Base-by-base conservation (phyloP, 495 filamentous ascomycete genomes). In the Neurospora discreta region DNA sequence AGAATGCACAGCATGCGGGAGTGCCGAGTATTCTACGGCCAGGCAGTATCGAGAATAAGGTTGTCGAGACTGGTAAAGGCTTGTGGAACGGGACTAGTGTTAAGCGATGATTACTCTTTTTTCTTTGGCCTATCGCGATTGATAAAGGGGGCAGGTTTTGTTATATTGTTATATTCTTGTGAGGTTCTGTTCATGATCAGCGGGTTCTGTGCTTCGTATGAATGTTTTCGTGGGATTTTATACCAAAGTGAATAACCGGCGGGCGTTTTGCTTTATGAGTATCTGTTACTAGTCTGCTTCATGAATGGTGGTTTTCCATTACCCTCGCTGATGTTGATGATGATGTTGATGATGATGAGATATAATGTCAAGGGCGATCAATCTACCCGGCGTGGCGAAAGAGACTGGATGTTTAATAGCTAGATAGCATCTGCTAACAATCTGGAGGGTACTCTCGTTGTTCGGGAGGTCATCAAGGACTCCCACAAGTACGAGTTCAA, bases 61-160 rank as follows among this genome's bases (percentile, higher is more conserved):
- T 80, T 6, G 72, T 80, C 13, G 78, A 80, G 73, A 79, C 77
- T 43, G 79, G 77, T 65, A 80, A 78, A 43, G 78, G 78, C 58
- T 15, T 80, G 52, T 80, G 78, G 78, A 78, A 39, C 18, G 78
- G 77, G 20, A 65, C 65, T n/a, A 72, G 65, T 69, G 73, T 71
- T 44, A 72, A 77, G 69, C 72, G 74, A 71, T 77, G 72, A 75
- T 69, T 3, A 15, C 11, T 26, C n/a, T n/a, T n/a, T n/a, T n/a
- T 52, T 23, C 23, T 15, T 15, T 1, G 18, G n/a, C 13, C 9
- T 26, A 11, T 1, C 8, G 18, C 18, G 7, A 18, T n/a, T n/a
- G 18, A n/a, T n/a, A 44, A 23, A 23, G 44, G 20, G 10, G 11
- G 5, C 5, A 26, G 46, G 20, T 30, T 26, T 11, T 58, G 20